These are phyloP conservation scores for Neofusicoccum umdonicola DNA, from an alignment of 2,329 filamentous ascomycete genomes.

Conservation along the genomic window DNA sequence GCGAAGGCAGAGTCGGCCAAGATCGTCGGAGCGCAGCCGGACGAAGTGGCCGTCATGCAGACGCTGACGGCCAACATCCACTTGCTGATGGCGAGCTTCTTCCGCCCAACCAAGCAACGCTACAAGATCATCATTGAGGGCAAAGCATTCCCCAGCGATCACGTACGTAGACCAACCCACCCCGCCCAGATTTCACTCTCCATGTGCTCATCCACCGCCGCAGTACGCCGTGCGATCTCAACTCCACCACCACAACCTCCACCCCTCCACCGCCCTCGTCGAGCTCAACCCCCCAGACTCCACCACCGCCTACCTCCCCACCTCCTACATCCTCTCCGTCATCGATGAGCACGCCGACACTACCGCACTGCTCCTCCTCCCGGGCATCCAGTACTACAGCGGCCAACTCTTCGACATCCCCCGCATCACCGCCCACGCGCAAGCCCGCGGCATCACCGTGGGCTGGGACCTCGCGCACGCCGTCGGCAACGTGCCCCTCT, in stretches of 20 bases:
- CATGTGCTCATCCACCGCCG: neutral
- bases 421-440: constrained; percentile 74
- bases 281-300: constrained; percentile 62
- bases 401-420: constrained; percentile 84
- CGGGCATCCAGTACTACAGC: constrained; percentile 89
- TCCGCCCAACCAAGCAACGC: constrained; percentile 61
- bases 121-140: constrained; percentile 87
- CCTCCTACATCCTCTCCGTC: constrained; percentile 65
- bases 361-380: constrained; percentile 74
- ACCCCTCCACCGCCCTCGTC: constrained; percentile 68
- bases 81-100: constrained; percentile 80
- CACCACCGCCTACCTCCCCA: constrained; percentile 61
- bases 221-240: constrained; percentile 84
- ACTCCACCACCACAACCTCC: constrained; percentile 66
- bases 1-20: constrained; percentile 68
- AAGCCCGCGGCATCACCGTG: constrained; percentile 66
- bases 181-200: neutral
- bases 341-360: constrained; percentile 73
- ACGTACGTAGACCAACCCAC: constrained; percentile 48
- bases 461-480: constrained; percentile 91
- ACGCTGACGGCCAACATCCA: constrained; percentile 81
- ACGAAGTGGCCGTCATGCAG: constrained; percentile 85
- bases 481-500: constrained; percentile 75
- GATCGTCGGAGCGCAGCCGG: constrained; percentile 69
- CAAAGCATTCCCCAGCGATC: constrained; percentile 86